Conservation (phyloP, 768 basidiomycete species). For the Leccinum boreale region DNA sequence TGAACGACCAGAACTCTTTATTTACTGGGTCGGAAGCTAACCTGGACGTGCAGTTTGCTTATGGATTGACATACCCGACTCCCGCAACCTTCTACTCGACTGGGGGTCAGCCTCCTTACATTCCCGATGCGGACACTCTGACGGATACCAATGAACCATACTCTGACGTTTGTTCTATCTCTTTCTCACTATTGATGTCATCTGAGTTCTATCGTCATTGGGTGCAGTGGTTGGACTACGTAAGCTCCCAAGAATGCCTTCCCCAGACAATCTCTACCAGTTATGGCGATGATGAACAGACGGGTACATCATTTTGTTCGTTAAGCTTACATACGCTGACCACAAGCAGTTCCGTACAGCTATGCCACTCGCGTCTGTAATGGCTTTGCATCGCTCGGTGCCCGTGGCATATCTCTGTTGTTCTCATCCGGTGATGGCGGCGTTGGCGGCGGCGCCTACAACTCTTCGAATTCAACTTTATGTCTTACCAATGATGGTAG, state of each 20-base stretch:
- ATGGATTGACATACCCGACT: conserved; percentile 63
- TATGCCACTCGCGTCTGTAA: conserved; percentile 57
- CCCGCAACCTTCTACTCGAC: conserved; percentile 61
- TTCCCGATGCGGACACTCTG: conserved; percentile 41
- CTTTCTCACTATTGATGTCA: conserved; percentile 18
- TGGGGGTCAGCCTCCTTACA: conserved; percentile 57
- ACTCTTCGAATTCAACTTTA: conserved; percentile 40
- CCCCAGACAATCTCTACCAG: conserved; percentile 69
- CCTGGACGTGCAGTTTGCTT: conserved; percentile 65
- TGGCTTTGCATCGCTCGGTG: conserved; percentile 63
- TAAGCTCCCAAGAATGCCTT: conserved; percentile 40
- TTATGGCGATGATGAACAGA: conserved; percentile 72
- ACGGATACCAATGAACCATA: conserved; percentile 51
- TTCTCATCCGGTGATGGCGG: conserved; percentile 69
- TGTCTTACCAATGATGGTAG: conserved; percentile 60
- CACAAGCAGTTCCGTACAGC: conserved; percentile 44
- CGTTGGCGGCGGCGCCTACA: conserved; percentile 58
- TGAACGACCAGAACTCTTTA: conserved; percentile 53
- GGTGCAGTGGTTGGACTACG: conserved; percentile 58
- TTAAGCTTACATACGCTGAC: neutral
- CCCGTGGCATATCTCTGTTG: conserved; percentile 59
- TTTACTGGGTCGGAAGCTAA: conserved; percentile 63
- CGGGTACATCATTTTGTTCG: conserved; percentile 36
- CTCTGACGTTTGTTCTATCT: conserved; percentile 30
- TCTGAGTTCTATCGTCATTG: conserved; percentile 6